Evolutionary conservation across 495 filamentous ascomycete species (phyloP).

Genomic region (Pyrenula aspistea): DNA sequence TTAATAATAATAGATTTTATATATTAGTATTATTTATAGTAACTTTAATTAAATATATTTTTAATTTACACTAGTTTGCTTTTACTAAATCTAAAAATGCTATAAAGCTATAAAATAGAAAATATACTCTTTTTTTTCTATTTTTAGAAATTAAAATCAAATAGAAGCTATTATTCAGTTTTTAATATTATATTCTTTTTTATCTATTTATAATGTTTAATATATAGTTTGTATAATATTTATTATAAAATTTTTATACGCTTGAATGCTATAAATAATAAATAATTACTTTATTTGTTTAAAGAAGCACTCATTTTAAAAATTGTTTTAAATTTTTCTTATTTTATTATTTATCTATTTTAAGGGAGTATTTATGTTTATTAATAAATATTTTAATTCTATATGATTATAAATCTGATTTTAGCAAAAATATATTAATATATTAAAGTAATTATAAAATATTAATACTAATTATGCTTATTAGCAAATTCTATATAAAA

Average conservation of each 20-base stretch:
- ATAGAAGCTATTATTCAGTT: conserved; percentile 6
- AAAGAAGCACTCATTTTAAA: not conserved
- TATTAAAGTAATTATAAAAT: no score
- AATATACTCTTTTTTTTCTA: conserved; percentile 7
- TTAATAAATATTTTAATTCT: not conserved
- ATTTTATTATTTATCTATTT: not conserved
- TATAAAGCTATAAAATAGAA: conserved; percentile 18
- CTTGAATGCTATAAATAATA: conserved; percentile 1
- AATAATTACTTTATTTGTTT: not conserved
- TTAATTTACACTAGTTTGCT: conserved; percentile 8
- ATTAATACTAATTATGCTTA: no score
- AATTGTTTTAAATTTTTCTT: not conserved
- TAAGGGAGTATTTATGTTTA: not conserved
- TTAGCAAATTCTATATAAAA: no score
- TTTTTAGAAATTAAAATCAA: conserved; percentile 1
- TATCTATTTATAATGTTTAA: conserved; percentile 4
- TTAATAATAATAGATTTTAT: conserved; percentile 10
- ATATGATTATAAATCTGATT: not conserved
- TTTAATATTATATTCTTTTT: not conserved
- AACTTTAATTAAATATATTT: not conserved
- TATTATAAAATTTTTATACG: conserved; percentile 3
- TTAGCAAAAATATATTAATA: not conserved
- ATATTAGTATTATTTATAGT: no score
- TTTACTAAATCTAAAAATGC: conserved; percentile 21
- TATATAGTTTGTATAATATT: conserved; percentile 4